Percentiles rank a stretch among this genome's conserved stretches.
These are phyloP conservation scores for Verticillium isaacii DNA, from an alignment of 2,329 filamentous ascomycete species.

Conservation along the genomic window DNA sequence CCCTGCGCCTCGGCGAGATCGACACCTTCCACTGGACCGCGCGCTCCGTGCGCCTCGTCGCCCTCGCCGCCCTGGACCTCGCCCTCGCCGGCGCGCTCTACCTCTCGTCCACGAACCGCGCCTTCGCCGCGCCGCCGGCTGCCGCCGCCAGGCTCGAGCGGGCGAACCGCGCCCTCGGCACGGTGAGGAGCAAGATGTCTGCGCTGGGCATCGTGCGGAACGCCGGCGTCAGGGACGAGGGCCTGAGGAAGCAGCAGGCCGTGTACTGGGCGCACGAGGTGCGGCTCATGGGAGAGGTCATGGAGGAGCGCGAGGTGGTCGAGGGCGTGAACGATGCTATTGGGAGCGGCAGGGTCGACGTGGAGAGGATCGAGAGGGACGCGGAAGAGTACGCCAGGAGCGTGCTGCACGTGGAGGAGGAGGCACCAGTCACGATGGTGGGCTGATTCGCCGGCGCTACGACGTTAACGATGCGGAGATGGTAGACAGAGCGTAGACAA, in stretches of 20 bases:
- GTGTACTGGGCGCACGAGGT: slow-evolving; percentile 81
- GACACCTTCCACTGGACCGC: slow-evolving; percentile 70
- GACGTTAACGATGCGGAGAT: background rate
- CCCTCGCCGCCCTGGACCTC: slow-evolving; percentile 61
- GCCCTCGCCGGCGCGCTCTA: slow-evolving; percentile 64
- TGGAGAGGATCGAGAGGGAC: slow-evolving; percentile 55
- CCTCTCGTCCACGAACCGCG: slow-evolving; percentile 73
- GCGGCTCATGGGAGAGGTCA: slow-evolving; percentile 64
- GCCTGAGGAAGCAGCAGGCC: slow-evolving; percentile 59
- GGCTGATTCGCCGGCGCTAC: background rate
- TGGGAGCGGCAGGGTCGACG: slow-evolving; percentile 54
- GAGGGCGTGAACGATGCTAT: slow-evolving; percentile 67
- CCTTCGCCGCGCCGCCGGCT: slow-evolving; percentile 60
- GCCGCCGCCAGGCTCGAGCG: slow-evolving; percentile 64
- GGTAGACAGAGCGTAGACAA: background rate
- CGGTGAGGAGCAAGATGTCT: slow-evolving; percentile 61
- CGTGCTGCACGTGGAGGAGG: slow-evolving; percentile 27
- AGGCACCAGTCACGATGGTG: slow-evolving; percentile 4
- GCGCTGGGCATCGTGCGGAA: slow-evolving; percentile 76
- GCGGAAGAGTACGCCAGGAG: slow-evolving; percentile 57
- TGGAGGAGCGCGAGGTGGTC: slow-evolving; percentile 74
- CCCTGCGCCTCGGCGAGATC: slow-evolving; percentile 57
- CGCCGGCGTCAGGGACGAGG: slow-evolving; percentile 68
- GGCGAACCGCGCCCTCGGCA: slow-evolving; percentile 51
- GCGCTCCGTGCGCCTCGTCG: slow-evolving; percentile 56